phyloP scores from a whole-genome alignment of 179 eudicot genomes.

The Sideroxylon spinosum region DNA sequence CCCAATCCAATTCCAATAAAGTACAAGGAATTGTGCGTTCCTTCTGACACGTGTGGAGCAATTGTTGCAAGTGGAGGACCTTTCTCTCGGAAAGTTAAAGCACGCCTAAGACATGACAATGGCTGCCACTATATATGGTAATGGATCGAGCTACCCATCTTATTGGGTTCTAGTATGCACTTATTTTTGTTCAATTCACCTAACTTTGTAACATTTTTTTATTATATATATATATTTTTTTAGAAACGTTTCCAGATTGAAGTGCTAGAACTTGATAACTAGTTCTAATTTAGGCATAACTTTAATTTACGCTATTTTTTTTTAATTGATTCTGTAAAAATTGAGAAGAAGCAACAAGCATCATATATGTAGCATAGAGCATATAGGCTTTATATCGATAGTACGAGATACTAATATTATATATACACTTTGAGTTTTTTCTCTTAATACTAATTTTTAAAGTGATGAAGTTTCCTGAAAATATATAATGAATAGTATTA shows the following conservation, averaged over 20 bases:
- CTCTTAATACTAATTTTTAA: no score
- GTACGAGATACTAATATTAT: no score
- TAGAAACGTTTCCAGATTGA: background rate
- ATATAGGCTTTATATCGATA: no score
- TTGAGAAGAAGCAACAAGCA: no score
- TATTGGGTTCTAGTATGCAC: background rate
- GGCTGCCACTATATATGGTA: constrained; percentile 12
- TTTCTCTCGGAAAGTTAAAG: background rate
- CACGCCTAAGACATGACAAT: background rate
- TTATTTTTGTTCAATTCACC: background rate
- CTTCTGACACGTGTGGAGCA: background rate
- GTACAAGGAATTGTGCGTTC: background rate
- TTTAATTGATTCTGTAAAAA: no score
- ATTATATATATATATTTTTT: background rate
- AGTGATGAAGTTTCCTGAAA: no score
- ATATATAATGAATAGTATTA: no score
- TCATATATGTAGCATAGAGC: no score
- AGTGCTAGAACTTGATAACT: background rate
- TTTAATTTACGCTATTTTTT: no score
- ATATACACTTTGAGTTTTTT: no score
- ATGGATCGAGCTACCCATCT: background rate
- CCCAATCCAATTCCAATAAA: background rate
- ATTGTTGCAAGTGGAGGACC: background rate
- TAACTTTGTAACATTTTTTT: background rate
- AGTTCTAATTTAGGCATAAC: no score